Evolutionary conservation across 352 stramenopile species (phyloP).

Genomic region (Pythium angustatum): DNA sequence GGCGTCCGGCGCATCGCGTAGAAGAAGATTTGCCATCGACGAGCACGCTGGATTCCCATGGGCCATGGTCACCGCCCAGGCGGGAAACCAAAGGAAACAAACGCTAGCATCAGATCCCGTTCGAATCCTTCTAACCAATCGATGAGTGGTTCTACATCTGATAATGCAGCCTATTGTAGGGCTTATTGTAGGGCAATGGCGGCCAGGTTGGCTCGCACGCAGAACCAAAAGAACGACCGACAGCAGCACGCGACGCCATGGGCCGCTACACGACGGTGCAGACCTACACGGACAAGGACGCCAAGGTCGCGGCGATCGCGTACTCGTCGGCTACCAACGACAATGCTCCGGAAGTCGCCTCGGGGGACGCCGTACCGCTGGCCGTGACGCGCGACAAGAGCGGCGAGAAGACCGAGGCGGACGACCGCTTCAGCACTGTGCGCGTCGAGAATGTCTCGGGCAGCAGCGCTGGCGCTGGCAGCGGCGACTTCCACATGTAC

Average conservation of each 20-base stretch:
- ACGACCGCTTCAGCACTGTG: constrained; percentile 56
- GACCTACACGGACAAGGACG: constrained; percentile 84
- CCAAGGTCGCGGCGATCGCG: constrained; percentile 65
- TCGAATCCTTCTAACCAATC: background rate
- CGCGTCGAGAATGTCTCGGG: constrained; percentile 95
- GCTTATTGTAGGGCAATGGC: too few relatives aligned
- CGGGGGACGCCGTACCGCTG: background rate
- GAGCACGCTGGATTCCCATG: background rate
- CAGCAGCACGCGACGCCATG: constrained; percentile 29
- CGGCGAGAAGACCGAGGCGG: constrained; percentile 19
- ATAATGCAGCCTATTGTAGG: background rate
- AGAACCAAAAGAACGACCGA: background rate
- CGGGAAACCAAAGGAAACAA: too few relatives aligned
- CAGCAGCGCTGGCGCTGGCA: constrained; percentile 92
- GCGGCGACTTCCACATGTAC: constrained; percentile 97
- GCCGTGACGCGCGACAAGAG: background rate
- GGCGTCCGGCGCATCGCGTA: too few relatives aligned
- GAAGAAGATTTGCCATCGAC: background rate
- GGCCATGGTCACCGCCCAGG: too few relatives aligned
- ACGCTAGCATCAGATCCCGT: background rate
- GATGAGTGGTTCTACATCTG: background rate
- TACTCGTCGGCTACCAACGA: constrained; percentile 33
- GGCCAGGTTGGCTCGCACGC: background rate
- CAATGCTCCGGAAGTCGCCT: constrained; percentile 9
- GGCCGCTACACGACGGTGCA: constrained; percentile 82